Evolutionary conservation across 2,329 filamentous ascomycete species (phyloP).

Genomic region (Ophidiomyces ophidiicola): DNA sequence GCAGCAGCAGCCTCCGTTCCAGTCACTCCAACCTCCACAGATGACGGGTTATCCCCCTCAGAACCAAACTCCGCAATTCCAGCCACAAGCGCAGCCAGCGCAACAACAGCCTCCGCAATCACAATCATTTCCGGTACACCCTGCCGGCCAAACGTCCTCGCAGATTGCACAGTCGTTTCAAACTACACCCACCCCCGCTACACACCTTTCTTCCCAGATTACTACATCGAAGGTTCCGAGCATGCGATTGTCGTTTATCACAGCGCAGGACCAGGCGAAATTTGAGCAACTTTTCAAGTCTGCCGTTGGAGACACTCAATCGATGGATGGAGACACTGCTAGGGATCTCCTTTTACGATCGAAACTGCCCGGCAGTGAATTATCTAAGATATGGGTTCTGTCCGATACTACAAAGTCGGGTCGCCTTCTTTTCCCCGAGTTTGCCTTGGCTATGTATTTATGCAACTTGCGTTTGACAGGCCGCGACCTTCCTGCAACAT

Average conservation of each 20-base stretch:
- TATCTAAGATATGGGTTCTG: slow-evolving; percentile 90
- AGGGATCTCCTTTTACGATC: slow-evolving; percentile 80
- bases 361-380: slow-evolving; percentile 69
- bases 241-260: slow-evolving; percentile 90
- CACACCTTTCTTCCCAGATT: slow-evolving; percentile 50
- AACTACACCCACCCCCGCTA: slow-evolving; percentile 36
- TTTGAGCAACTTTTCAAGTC: slow-evolving; percentile 98
- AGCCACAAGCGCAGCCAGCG: slow-evolving; percentile 30
- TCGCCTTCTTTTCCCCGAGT: slow-evolving; percentile 93
- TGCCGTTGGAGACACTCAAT: slow-evolving; percentile 70
- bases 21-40: slow-evolving; percentile 45
- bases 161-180: slow-evolving; percentile 55
- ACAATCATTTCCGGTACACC: slow-evolving; percentile 40
- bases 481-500: slow-evolving; percentile 58
- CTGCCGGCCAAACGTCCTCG: slow-evolving; percentile 43
- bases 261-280: slow-evolving; percentile 84
- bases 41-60: slow-evolving; percentile 45
- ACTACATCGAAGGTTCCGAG: slow-evolving; percentile 75
- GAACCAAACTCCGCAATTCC: slow-evolving; percentile 6
- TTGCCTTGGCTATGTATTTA: slow-evolving; percentile 94
- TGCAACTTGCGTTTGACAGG: slow-evolving; percentile 88
- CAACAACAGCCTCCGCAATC: slow-evolving; percentile 27
- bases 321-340: slow-evolving; percentile 86
- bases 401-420: slow-evolving; percentile 94
- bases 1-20: slow-evolving; percentile 23